These are phyloP conservation scores for Ophiocordyceps robertsii DNA, from an alignment of 2,329 filamentous ascomycete species.

Conservation along the genomic window DNA sequence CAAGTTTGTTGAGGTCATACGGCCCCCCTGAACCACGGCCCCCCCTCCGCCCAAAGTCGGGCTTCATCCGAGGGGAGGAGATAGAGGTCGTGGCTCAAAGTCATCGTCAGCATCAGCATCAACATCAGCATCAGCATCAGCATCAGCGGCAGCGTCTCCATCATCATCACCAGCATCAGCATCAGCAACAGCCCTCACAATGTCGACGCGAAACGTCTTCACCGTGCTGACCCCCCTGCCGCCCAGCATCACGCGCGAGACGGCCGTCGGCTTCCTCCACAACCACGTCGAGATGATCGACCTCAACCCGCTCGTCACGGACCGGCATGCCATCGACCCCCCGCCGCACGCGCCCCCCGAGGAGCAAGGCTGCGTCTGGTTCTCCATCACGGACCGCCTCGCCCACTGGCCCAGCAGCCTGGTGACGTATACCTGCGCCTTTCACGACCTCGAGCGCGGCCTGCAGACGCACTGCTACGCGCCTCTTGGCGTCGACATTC, in stretches of 20 bases:
- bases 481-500: slow-evolving; percentile 67
- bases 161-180: neutral
- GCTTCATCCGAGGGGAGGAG: too few species aligned
- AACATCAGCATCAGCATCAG: too few species aligned
- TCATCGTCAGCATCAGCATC: too few species aligned
- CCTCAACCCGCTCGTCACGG: slow-evolving; percentile 69
- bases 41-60: too few species aligned
- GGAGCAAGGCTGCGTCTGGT: slow-evolving; percentile 64
- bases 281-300: slow-evolving; percentile 76
- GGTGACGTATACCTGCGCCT: slow-evolving; percentile 67
- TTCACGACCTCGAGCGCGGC: slow-evolving; percentile 59
- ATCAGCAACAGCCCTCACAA: slow-evolving; percentile 19
- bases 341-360: slow-evolving; percentile 55
- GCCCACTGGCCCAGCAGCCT: slow-evolving; percentile 37
- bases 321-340: slow-evolving; percentile 50
- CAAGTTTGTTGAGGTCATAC: too few species aligned
- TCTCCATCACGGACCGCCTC: slow-evolving; percentile 59
- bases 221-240: slow-evolving; percentile 72
- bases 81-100: too few species aligned
- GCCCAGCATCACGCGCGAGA: slow-evolving; percentile 48
- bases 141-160: too few species aligned
- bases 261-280: slow-evolving; percentile 64
- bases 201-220: slow-evolving; percentile 60
- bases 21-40: too few species aligned
- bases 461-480: slow-evolving; percentile 76